A percentile compares a stretch with the other conserved stretches of the same genome.
Evolutionary conservation across 768 basidiomycete genomes (phyloP).

Genomic region (Trametes cubensis): DNA sequence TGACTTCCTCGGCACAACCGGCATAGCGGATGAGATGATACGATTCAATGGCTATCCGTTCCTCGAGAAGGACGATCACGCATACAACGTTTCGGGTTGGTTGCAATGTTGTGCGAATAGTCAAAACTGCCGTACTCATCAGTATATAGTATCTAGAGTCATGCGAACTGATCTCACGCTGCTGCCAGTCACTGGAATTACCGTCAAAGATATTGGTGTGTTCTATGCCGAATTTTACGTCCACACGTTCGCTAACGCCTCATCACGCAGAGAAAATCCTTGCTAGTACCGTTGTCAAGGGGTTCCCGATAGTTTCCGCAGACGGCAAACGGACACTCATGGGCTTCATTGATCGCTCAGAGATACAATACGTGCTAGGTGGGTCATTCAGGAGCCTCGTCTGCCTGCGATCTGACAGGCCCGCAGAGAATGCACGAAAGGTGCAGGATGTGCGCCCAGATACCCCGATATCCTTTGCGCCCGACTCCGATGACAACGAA

Average conservation of each 20-base stretch:
- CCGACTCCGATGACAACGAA: slow-evolving; percentile 54
- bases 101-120: too few species aligned
- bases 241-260: neutral
- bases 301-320: slow-evolving; percentile 84
- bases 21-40: slow-evolving; percentile 97
- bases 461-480: slow-evolving; percentile 73
- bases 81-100: slow-evolving; percentile 88
- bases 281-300: slow-evolving; percentile 75
- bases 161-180: slow-evolving; percentile 84
- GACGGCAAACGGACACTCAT: slow-evolving; percentile 62
- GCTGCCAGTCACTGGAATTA: slow-evolving; percentile 74
- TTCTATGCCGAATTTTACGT: neutral
- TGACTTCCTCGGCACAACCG: slow-evolving; percentile 88
- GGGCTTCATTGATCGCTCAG: slow-evolving; percentile 88
- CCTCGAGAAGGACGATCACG: slow-evolving; percentile 93
- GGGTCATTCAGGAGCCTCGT: neutral
- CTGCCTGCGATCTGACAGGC: neutral
- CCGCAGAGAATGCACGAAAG: slow-evolving; percentile 70
- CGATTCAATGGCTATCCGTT: slow-evolving; percentile 97
- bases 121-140: neutral
- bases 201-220: slow-evolving; percentile 79
- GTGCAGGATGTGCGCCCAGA: slow-evolving; percentile 61
- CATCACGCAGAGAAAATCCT: slow-evolving; percentile 63
- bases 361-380: slow-evolving; percentile 88
- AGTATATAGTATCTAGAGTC: slow-evolving; percentile 72